Conservation (phyloP, 768 basidiomycete genomes). For the Cystobasidium ongulense region DNA sequence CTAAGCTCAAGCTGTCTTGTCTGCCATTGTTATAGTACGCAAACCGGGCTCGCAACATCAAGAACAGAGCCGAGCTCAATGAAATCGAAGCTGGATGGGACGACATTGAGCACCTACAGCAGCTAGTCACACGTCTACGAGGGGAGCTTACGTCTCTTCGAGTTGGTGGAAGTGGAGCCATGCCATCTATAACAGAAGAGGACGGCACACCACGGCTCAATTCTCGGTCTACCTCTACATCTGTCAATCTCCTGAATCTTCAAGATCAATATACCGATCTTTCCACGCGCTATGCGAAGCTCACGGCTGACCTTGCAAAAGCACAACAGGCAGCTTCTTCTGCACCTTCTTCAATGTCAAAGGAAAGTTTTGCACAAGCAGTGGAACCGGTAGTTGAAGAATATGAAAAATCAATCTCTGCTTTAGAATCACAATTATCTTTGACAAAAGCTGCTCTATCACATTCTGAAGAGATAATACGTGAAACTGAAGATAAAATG, state of each 20-base stretch:
- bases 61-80: constrained; percentile 82
- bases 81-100: constrained; percentile 98
- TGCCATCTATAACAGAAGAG: constrained; percentile 43
- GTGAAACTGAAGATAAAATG: constrained; percentile 81
- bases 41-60: constrained; percentile 92
- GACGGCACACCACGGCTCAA: constrained; percentile 38
- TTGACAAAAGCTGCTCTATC: constrained; percentile 75
- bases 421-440: constrained; percentile 85
- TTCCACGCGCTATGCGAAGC: constrained; percentile 73
- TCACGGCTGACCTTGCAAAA: constrained; percentile 71
- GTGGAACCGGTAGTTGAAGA: constrained; percentile 97
- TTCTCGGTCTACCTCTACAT: constrained; percentile 45
- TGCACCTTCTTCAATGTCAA: constrained; percentile 48
- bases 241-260: constrained; percentile 60
- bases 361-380: constrained; percentile 46
- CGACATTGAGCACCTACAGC: constrained; percentile 91
- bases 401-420: constrained; percentile 92
- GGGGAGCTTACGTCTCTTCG: constrained; percentile 65
- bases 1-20: not conserved
- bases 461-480: constrained; percentile 83
- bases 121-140: constrained; percentile 69
- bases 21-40: constrained; percentile 69
- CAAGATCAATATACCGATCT: constrained; percentile 78
- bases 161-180: constrained; percentile 47
- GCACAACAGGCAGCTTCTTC: constrained; percentile 60